Base-by-base conservation (phyloP, 805 yeast species). In the Barnettozyma vustinii region DNA sequence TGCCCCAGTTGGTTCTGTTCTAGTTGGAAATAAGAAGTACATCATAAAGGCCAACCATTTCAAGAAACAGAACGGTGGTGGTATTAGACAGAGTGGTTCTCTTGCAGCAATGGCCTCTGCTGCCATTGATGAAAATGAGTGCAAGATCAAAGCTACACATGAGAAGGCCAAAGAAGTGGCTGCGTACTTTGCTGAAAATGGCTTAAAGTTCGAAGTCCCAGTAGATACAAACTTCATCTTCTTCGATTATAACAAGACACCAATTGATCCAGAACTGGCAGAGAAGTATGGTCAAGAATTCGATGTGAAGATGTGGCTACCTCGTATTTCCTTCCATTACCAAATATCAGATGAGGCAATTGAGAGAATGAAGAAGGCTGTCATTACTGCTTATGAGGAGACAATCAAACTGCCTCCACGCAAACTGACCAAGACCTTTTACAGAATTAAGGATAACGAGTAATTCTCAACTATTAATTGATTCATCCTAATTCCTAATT, bases 51-150 rank as follows among this genome's bases (percentile, higher is more conserved):
- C 95, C 26, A 84, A 82, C 62, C 96, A 90, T 69, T 85, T 89
- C 72, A 85, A 85, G 58, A 91, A 91, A 61, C 97, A 92, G 69
- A 80, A 79, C 56, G 98, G 98, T 62, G 97, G 97, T 57, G 97
- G 97, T 52, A 80, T 91, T 44, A 76, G 97, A 63, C 98, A 91
- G 69, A 74, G 86, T 42, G 97, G 97, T 44, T 65, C 87, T 61
- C 71, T 91, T 53, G 73, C 95, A 1, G 71, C 79, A 44, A 90
- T 92, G 87, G 97, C 96, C 2, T 65, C 73, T 8, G 73, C 74
- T 44, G 95, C 96, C 18, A 73, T 92, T 45, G 81, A 86, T 49
- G 81, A 83, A 51, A 87, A 87, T 62, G 70, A 79, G 27, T 73
- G 79, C 46, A 75, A 72, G 48, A 61, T 82, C 45, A 53, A 59